Evolutionary conservation across 2,329 filamentous ascomycete species (phyloP), one percentile per base, ranked within the genome.

Genomic region (Aurifilum marmelostoma): DNA sequence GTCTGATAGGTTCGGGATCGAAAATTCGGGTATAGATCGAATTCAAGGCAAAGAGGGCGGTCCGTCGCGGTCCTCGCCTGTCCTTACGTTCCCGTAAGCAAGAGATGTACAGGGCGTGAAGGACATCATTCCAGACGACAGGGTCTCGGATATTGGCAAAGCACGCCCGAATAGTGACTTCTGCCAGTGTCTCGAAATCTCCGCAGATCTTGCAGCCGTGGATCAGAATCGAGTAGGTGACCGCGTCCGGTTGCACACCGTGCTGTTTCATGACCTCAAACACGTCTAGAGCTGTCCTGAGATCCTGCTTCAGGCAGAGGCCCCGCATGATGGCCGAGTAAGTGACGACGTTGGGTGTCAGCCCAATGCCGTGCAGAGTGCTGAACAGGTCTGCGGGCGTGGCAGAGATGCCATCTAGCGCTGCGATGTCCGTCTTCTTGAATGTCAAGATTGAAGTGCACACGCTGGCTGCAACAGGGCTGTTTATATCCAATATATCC

Each of bases 251-350:
- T 66, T 85, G 77, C 21, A 92, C 81, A 3, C 86, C 85, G 72
- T 88, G 84, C 18, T 83, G 79, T 64, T 85, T 79, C 76, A 94
- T 86, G 54, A 89, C 83, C 32, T 89, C 83, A 73, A 90, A 88
- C 63, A 95, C 85, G 54, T 87, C 83, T 80, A 88, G 88, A 0
- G 89, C 91, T 3, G 88, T 87, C 50, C 85, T 81, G 9, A 87
- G 77, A 73, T 92, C 87, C 14, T 86, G 85, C n/a, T 84, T 86
- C 69, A 88, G 82, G 74, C 91, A 87, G 21, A 94, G 88, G 69
- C 93, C 92, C 52, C 88, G 84, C 67, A 97, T 86, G 69, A 93
- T 80, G 59, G 91, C 84, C 21, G 91, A 91, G 75, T 91, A 88
- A 14, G 85, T 84, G 68, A 88, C 80, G 18, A 87, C 79, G 72